Evolutionary conservation across 805 yeast genomes (phyloP).

Genomic region (Saccharomyces kudriavzevii): DNA sequence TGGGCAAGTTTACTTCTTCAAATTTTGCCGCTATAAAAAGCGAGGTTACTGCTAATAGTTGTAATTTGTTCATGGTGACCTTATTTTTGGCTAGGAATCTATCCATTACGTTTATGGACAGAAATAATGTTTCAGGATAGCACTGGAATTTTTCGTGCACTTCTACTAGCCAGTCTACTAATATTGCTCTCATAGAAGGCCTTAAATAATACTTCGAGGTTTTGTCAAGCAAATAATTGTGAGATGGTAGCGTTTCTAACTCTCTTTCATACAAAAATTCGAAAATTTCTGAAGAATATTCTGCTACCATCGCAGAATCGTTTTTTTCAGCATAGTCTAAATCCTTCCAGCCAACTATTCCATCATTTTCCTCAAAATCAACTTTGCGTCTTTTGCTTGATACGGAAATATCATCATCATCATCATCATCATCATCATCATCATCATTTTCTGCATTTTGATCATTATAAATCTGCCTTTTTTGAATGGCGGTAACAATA

Average conservation of each 20-base stretch:
- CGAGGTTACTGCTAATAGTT: conserved; percentile 77
- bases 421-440: conserved; percentile 3
- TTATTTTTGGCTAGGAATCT: conserved; percentile 68
- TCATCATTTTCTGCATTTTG: conserved; percentile 6
- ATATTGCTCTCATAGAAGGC: conserved; percentile 76
- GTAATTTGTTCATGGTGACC: conserved; percentile 72
- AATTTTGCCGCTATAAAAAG: conserved; percentile 86
- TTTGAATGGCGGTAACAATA: conserved; percentile 5
- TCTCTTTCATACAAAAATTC: conserved; percentile 65
- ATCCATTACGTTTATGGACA: conserved; percentile 82
- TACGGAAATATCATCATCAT: background rate
- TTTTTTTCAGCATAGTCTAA: conserved; percentile 61
- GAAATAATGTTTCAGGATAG: conserved; percentile 74
- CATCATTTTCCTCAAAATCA: conserved; percentile 22
- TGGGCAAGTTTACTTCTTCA: conserved; percentile 86
- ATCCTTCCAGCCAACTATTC: conserved; percentile 33
- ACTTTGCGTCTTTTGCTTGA: conserved; percentile 32
- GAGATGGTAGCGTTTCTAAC: conserved; percentile 56
- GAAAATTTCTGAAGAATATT: conserved; percentile 81
- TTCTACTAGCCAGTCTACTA: conserved; percentile 91
- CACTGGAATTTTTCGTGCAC: conserved; percentile 78
- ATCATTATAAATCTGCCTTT: conserved; percentile 13
- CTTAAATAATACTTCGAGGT: conserved; percentile 51
- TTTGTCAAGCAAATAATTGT: conserved; percentile 47
- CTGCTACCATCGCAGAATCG: conserved; percentile 84